Percentiles rank a stretch among this genome's conserved stretches.
phyloP scores from a whole-genome alignment of 2,329 filamentous ascomycete species.

The Paradendryphiella salina region DNA sequence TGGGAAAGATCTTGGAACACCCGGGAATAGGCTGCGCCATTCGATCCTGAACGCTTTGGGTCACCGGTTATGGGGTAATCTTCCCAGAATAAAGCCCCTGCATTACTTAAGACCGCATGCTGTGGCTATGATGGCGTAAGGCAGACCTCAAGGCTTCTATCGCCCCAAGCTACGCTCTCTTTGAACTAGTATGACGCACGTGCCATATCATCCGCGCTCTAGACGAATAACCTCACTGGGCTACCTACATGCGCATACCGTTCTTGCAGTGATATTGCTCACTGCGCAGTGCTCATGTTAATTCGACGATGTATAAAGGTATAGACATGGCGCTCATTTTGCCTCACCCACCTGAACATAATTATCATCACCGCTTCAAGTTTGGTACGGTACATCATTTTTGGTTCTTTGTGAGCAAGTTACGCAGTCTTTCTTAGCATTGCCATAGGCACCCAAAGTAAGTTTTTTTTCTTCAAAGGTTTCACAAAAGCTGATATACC shows the following conservation, averaged over 20 bases:
- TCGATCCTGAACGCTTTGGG: neutral
- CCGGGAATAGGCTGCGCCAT: neutral
- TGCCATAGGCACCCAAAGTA: neutral
- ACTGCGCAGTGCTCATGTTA: neutral
- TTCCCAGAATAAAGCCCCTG: neutral
- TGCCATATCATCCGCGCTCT: neutral
- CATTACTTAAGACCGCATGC: neutral
- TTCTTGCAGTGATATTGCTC: neutral
- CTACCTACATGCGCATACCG: neutral
- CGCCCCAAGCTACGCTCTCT: neutral
- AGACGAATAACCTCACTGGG: conserved; percentile 6
- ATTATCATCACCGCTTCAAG: neutral
- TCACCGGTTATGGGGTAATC: neutral
- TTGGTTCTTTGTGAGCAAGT: neutral
- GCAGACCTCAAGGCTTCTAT: neutral
- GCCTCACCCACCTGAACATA: neutral
- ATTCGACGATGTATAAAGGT: conserved; percentile 2
- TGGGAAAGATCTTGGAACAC: neutral
- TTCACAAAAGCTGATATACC: neutral
- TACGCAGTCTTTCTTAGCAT: neutral
- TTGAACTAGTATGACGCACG: neutral
- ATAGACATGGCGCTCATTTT: neutral
- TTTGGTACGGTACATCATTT: conserved; percentile 1
- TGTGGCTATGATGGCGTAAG: neutral
- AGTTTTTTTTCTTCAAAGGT: neutral